A percentile compares a stretch with the other conserved stretches of the same genome.
These are phyloP conservation scores for Rhodotorula diobovata DNA, from an alignment of 768 basidiomycete species.

Conservation along the genomic window DNA sequence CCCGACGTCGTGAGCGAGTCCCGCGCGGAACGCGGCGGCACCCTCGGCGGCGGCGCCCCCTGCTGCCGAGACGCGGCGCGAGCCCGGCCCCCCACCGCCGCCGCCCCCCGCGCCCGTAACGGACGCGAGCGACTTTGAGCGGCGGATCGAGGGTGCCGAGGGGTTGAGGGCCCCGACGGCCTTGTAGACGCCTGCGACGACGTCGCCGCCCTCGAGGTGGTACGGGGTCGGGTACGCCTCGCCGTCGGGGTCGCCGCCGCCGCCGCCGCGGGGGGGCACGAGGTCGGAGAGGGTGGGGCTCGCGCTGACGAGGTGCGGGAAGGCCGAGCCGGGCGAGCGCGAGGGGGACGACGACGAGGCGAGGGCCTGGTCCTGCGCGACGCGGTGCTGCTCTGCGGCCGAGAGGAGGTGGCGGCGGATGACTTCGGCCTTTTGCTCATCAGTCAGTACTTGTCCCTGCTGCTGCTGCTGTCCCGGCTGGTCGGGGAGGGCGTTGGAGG, in stretches of 20 bases:
- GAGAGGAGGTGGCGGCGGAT: conserved; percentile 74
- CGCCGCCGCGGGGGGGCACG: background rate
- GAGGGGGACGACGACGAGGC: conserved; percentile 14
- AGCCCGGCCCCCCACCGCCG: background rate
- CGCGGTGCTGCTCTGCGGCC: conserved; percentile 58
- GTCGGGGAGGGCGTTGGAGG: background rate
- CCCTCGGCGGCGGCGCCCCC: conserved; percentile 5
- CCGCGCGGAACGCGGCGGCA: conserved; percentile 15
- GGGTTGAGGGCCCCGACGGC: too few relatives aligned
- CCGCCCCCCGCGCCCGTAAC: too few relatives aligned
- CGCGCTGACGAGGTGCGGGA: background rate
- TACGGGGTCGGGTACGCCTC: conserved; percentile 37
- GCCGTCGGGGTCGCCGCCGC: conserved; percentile 3
- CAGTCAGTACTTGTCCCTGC: too few relatives aligned
- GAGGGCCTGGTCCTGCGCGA: conserved; percentile 42
- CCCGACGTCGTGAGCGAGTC: background rate
- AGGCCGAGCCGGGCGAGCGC: conserved; percentile 13
- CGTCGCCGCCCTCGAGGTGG: conserved; percentile 34
- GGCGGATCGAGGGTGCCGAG: conserved; percentile 2
- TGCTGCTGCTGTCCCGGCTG: background rate
- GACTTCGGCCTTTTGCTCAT: conserved; percentile 78
- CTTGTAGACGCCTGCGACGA: conserved; percentile 35
- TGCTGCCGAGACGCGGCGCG: conserved; percentile 3
- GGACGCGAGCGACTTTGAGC: conserved; percentile 1
- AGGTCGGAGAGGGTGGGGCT: too few relatives aligned